Evolutionary conservation across 257 asterid genomes (phyloP), one percentile per base, ranked within the genome.

Genomic region (Solanum chilense): DNA sequence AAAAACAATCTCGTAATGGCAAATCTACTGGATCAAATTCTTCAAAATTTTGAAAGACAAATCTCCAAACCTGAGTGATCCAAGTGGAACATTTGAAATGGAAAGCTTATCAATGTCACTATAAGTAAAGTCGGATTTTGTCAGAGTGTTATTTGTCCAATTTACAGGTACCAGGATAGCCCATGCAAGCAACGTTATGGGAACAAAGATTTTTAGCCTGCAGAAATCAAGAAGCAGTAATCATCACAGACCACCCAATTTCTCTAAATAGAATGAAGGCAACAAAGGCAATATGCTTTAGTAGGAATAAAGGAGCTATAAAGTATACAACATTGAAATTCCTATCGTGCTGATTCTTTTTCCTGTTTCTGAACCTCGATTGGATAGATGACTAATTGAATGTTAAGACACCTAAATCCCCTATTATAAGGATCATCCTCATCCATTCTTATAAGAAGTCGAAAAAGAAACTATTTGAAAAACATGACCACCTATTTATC

Each of bases 201-300:
- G 99, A 87, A 96, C 97, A 87, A 97, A 97, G 47, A 96, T 93
- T 93, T 96, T 97, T 74, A 97, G 97, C 85, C 99, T 97, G 94
- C 93, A 90, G 45, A 71, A 84, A 87, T 7, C 81, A 89, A 87
- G 77, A 45, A 75, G 68, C 85, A 89, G 16, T 82, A 73, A 77
- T 87, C 66, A 86, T 78, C 86, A 66, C 14, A 35, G 86, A 27
- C 39, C 9, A 29, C 60, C 27, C 74, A 68, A 16, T 60, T 25
- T 56, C 60, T 68, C 41, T 42, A 74, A 84, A 12, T 41, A 64
- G 44, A 85, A 39, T 9, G 23, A 84, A 35, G n/a, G 52, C 7
- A 84, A 25, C 76, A 39, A 69, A 64, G 41, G 80, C 29, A 25
- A 66, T 70, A 84, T 7, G 7, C 29, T 5, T 80, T 47, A 47